phyloP scores from a whole-genome alignment of 441 rosid species.

The Arabidopsis lyrata region DNA sequence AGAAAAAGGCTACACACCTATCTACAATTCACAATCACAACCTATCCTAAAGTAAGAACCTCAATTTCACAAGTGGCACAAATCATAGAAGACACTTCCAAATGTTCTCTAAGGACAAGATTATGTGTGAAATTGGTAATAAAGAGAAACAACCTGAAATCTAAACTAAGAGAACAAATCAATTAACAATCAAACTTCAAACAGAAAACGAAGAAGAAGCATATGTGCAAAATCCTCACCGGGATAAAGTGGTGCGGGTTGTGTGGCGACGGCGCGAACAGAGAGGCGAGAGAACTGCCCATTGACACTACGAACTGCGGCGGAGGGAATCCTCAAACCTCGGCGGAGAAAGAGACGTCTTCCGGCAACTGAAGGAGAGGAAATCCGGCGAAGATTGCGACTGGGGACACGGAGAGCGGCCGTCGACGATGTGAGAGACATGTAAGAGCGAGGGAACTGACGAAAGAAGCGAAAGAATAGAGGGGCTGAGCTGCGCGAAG shows the following conservation, averaged over 20 bases:
- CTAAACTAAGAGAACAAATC: background rate
- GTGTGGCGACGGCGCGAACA: slow-evolving; percentile 72
- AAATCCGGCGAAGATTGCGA: slow-evolving; percentile 43
- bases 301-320: slow-evolving; percentile 41
- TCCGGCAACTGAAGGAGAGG: slow-evolving; percentile 43
- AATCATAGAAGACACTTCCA: slow-evolving; percentile 6
- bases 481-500: slow-evolving; percentile 54
- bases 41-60: background rate
- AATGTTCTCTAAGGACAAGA: slow-evolving; percentile 20
- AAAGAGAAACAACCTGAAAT: slow-evolving; percentile 18
- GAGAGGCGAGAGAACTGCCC: slow-evolving; percentile 62
- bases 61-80: slow-evolving; percentile 17
- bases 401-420: slow-evolving; percentile 35
- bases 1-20: background rate
- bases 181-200: background rate
- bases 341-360: slow-evolving; percentile 55
- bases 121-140: slow-evolving; percentile 3
- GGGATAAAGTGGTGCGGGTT: slow-evolving; percentile 58
- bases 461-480: slow-evolving; percentile 55
- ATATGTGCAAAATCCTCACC: slow-evolving; percentile 46
- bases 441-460: slow-evolving; percentile 49
- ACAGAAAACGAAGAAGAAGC: background rate
- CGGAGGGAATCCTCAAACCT: slow-evolving; percentile 41
- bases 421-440: slow-evolving; percentile 44
- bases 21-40: slow-evolving; percentile 6